Evolutionary conservation across 331 rosid species (phyloP).

Genomic region (Pyrus hybrid): DNA sequence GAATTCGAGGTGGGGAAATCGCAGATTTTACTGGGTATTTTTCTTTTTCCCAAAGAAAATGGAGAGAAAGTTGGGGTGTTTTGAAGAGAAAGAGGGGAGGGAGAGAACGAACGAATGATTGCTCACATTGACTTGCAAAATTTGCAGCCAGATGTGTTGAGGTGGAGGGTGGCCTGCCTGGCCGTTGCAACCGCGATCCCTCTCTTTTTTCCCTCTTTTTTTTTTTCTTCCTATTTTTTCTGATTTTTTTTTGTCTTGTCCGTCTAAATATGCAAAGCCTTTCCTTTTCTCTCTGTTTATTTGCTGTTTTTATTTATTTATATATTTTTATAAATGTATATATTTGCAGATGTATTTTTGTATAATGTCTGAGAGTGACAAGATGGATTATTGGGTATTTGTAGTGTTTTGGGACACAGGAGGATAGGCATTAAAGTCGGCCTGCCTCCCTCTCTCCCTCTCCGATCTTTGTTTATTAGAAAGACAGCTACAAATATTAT

Average conservation of each 20-base stretch:
- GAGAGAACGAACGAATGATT: neutral
- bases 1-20: neutral
- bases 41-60: conserved; percentile 17
- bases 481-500: neutral
- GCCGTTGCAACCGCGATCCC: conserved; percentile 57
- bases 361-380: neutral
- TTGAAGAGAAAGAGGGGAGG: conserved; percentile 1
- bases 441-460: neutral
- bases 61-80: conserved; percentile 15
- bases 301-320: neutral
- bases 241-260: neutral
- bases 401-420: neutral
- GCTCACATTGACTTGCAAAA: conserved; percentile 24
- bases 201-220: conserved; percentile 1
- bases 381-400: neutral
- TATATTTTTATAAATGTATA: neutral
- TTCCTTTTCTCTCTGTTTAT: neutral
- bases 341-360: neutral
- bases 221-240: conserved; percentile 4
- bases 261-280: neutral
- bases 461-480: neutral
- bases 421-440: conserved; percentile 8
- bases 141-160: conserved; percentile 29
- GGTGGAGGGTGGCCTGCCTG: conserved; percentile 32
- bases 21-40: neutral